phyloP scores from a whole-genome alignment of 495 filamentous ascomycete genomes.

The Parmelia sp. region DNA sequence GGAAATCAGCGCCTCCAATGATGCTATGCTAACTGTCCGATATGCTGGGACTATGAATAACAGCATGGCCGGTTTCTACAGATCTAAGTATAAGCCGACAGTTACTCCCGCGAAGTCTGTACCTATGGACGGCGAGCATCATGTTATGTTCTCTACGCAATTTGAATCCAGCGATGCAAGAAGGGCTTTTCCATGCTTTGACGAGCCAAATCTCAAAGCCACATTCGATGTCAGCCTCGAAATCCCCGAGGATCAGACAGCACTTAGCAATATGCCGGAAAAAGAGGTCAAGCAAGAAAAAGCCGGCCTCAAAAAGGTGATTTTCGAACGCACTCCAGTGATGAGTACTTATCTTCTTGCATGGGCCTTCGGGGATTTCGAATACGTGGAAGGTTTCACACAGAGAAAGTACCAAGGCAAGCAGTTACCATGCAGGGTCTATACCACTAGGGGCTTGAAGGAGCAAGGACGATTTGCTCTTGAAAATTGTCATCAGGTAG shows the following conservation, averaged over 20 bases:
- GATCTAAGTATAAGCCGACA: constrained; percentile 83
- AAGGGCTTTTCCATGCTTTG: constrained; percentile 92
- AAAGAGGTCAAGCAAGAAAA: constrained; percentile 56
- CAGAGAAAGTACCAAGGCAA: constrained; percentile 81
- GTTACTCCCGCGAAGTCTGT: constrained; percentile 62
- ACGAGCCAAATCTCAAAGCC: constrained; percentile 95
- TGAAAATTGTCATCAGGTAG: constrained; percentile 76
- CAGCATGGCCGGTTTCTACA: constrained; percentile 94
- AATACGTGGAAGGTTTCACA: constrained; percentile 88
- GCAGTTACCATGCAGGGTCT: constrained; percentile 86
- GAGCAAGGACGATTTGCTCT: constrained; percentile 82
- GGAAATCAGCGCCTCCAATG: constrained; percentile 53
- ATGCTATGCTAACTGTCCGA: constrained; percentile 60
- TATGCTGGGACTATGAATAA: constrained; percentile 89
- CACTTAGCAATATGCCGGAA: constrained; percentile 90
- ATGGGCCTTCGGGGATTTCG: constrained; percentile 95
- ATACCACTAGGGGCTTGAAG: constrained; percentile 85
- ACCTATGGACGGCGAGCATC: constrained; percentile 67
- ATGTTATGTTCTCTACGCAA: constrained; percentile 95
- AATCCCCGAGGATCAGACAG: constrained; percentile 76
- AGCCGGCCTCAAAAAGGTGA: constrained; percentile 65
- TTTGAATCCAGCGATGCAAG: constrained; percentile 96
- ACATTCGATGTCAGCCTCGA: constrained; percentile 91
- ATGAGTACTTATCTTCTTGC: constrained; percentile 98
- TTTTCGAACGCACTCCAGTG: constrained; percentile 77